Base-by-base conservation (phyloP, 73 alveolate species). In the Urostyla sp. region DNA sequence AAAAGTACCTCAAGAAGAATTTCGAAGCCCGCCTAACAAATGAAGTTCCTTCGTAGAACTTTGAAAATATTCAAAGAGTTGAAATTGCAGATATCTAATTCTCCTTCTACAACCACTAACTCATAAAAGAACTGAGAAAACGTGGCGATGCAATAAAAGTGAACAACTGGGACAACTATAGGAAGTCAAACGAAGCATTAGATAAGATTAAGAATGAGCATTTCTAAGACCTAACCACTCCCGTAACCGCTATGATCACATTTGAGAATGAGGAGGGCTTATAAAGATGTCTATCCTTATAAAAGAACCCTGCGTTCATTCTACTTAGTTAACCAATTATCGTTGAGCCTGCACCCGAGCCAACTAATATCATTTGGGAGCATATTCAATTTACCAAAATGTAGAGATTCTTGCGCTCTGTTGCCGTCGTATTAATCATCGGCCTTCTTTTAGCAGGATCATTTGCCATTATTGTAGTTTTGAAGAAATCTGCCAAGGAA, bases 341-440 rank as follows among this genome's bases (percentile, higher is more conserved):
- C 4, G 13, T 73, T 28, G 34, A 34, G 15, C 36, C 72, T 16
- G 86, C 86, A 6, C 8, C 86, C 18, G 86, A 78, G 66, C 89
- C 89, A 20, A 78, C 89, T 5, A 78, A 78, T 63, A 78, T 78
- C 18, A 78, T 78, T 15, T 78, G 89, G 89, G 89, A 78, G 28
- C 59, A 78, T 28, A 60, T 63, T 32, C 60, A 61, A 11, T 11
- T 61, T 59, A 61, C 74, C 1, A 21, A 26, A 3, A 1, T 35
- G 11, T 16, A 7, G 4, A 40, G 69, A 45, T 10, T 36, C 51
- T 1, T 49, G 4, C 40, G 66, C n/a, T 34, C 75, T 8, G 10
- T 32, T 11, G 20, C 46, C 1, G 80, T 61, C 10, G 24, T 48
- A 10, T n/a, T 52, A 3, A 63, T 78, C 32, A 20, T 43, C 20